Evolutionary conservation across 768 basidiomycete genomes (phyloP).

Genomic region (Boletus pseudo-olivaceus): DNA sequence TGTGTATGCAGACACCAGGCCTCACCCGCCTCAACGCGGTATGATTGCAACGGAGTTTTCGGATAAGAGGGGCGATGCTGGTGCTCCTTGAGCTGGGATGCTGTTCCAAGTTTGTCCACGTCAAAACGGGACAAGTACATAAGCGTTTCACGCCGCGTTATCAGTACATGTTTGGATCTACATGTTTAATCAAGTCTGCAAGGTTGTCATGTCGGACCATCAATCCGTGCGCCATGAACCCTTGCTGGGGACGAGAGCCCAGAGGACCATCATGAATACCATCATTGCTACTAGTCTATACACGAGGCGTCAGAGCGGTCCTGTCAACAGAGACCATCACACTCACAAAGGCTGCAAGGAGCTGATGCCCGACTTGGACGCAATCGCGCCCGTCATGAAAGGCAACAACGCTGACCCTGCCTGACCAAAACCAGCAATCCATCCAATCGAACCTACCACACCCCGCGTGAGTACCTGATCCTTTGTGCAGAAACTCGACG

Average conservation of each 20-base stretch:
- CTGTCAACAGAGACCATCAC: background rate
- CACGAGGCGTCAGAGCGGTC: background rate
- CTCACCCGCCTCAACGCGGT: background rate
- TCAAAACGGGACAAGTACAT: background rate
- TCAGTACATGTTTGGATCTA: background rate
- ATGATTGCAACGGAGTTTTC: background rate
- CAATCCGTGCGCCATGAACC: slow-evolving; percentile 18
- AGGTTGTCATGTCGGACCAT: background rate
- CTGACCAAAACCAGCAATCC: slow-evolving; percentile 40
- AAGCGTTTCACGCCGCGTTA: background rate
- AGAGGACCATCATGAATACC: slow-evolving; percentile 39
- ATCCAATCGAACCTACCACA: slow-evolving; percentile 9
- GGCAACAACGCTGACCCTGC: slow-evolving; percentile 71
- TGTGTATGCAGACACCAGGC: background rate
- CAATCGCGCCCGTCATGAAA: slow-evolving; percentile 68
- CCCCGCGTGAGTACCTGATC: background rate
- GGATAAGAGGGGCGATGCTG: background rate
- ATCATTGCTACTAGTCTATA: slow-evolving; percentile 39
- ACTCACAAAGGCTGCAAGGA: slow-evolving; percentile 37
- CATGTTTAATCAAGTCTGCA: no score
- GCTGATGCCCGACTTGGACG: slow-evolving; percentile 52
- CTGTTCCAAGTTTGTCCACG: background rate
- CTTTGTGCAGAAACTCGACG: background rate
- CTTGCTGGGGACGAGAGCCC: slow-evolving; percentile 39
- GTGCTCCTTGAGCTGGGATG: background rate